Evolutionary conservation across 192 early-diverging fungal species (phyloP).

Genomic region (Backusella sp.): DNA sequence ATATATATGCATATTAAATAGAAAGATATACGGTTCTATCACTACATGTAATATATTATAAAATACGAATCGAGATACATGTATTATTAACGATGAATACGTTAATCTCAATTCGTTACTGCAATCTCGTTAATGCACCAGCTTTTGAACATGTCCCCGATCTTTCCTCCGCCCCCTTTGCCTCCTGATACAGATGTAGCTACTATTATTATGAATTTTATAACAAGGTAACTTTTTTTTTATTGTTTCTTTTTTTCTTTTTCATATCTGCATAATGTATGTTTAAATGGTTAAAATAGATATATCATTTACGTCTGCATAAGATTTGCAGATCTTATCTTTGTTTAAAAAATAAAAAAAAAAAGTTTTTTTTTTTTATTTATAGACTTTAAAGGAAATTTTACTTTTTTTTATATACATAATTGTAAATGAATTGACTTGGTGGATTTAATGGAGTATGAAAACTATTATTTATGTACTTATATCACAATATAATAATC

Average conservation of each 20-base stretch:
- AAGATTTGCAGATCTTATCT: not conserved
- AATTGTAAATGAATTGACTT: not conserved
- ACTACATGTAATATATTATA: too few relatives aligned
- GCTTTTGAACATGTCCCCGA: too few relatives aligned
- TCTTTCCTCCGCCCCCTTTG: too few relatives aligned
- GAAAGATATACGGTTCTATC: too few relatives aligned
- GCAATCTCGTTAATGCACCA: too few relatives aligned
- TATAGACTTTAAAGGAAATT: not conserved
- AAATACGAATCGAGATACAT: too few relatives aligned
- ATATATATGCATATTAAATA: too few relatives aligned
- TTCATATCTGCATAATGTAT: not conserved
- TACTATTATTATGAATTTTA: too few relatives aligned
- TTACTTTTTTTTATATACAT: not conserved
- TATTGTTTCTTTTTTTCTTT: not conserved
- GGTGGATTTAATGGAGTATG: not conserved
- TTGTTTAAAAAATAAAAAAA: not conserved
- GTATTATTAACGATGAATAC: too few relatives aligned
- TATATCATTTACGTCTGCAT: not conserved
- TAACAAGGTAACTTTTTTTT: too few relatives aligned
- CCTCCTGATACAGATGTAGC: too few relatives aligned
- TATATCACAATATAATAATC: not conserved
- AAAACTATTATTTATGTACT: not conserved
- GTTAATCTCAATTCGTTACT: too few relatives aligned
- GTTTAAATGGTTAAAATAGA: not conserved
- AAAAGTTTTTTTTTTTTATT: not conserved